Evolutionary conservation across 306 rosid genomes (phyloP), one percentile per base, ranked within the genome.

Genomic region (Fragaria ananassa): DNA sequence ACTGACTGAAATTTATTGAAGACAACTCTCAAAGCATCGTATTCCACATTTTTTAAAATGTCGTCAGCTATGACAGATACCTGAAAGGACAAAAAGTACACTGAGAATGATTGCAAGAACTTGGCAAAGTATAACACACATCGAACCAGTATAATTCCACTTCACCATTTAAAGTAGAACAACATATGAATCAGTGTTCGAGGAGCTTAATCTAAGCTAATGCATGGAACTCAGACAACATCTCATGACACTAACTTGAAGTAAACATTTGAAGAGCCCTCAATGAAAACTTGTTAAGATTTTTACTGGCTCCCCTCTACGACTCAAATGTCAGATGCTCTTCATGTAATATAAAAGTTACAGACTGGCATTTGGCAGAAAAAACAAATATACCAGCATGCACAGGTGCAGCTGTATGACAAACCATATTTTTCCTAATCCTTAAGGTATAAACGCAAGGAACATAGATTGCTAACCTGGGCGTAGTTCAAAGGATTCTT

Each of bases 11-110:
- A 95, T 81, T 92, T 95, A 83, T 91, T 92, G 90, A 87, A 92
- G 79, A 95, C 70, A 80, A 95, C 72, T 86, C 92, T 90, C 70
- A 95, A 54, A 74, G 97, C 92, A 81, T 95, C 99, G 81, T 66
- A 95, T 87, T 95, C 97, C 47, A 92, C 97, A 82, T 95, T 95
- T 87, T 95, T 95, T 49, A 95, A 79, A 76, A 92, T 89, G 82
- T 95, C 99, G 66, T 95, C 97, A 54, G 97, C 99, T 75, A 95
- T 77, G 78, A 91, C 97, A 79, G 99, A 87, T 39, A 95, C 97
- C 99, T 95, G 88, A 75, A 85, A 77, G 54, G 44, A 58, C 70
- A 84, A 71, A 82, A 74, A 31, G 15, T 46, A 19, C 61, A 45
- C 9, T 5, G 4, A 41, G 13, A 73, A 41, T 41, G 42, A 73